These are phyloP conservation scores for Eutrema salsugineum DNA, from an alignment of 441 rosid species.

Conservation along the genomic window DNA sequence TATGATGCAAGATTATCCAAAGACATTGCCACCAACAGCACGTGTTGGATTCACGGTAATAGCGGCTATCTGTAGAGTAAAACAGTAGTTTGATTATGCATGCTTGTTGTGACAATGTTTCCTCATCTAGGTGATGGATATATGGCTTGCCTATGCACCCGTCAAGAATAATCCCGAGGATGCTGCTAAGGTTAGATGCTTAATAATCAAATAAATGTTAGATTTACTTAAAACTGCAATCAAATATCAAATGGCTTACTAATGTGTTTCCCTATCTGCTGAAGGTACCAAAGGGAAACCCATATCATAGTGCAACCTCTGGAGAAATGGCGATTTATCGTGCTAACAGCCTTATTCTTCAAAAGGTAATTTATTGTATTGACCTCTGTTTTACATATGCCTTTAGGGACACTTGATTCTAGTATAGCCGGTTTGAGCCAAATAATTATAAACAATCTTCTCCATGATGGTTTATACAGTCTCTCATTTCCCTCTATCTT, in stretches of 20 bases:
- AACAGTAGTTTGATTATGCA: neutral
- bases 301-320: constrained; percentile 95
- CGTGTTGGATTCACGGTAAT: constrained; percentile 94
- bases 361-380: constrained; percentile 41
- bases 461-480: constrained; percentile 5
- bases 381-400: neutral
- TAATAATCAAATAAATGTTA: neutral
- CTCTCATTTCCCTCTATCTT: neutral
- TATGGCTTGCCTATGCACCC: constrained; percentile 42
- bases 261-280: neutral
- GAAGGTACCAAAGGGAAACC: constrained; percentile 94
- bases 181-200: constrained; percentile 59
- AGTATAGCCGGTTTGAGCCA: neutral
- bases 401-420: neutral
- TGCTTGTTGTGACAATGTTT: constrained; percentile 3
- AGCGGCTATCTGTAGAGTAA: neutral
- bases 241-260: neutral
- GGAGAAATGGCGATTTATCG: constrained; percentile 97
- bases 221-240: neutral
- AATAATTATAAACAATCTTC: neutral
- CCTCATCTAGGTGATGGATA: constrained; percentile 63
- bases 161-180: constrained; percentile 44
- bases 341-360: constrained; percentile 78
- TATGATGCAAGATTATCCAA: constrained; percentile 99
- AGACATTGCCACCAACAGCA: constrained; percentile 86